Percentiles rank a stretch among this genome's conserved stretches.
Evolutionary conservation across 768 basidiomycete genomes (phyloP).

Genomic region (Lactarius sanguifluus): DNA sequence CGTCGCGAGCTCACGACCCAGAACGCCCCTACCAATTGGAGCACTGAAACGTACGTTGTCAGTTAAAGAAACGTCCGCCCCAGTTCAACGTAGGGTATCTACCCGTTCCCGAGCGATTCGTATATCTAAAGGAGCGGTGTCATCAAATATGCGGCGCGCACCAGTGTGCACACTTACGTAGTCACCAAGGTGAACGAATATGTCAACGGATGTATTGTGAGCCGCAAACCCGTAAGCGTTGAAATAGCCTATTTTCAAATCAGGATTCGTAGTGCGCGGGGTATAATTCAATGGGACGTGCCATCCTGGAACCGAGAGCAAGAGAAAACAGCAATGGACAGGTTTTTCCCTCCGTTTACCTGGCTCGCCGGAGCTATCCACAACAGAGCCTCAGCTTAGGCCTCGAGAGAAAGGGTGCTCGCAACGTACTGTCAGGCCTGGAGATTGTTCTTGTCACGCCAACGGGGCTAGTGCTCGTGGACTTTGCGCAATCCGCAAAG

Average conservation of each 20-base stretch:
- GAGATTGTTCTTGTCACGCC: constrained; percentile 55
- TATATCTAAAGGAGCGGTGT: constrained; percentile 42
- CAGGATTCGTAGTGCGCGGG: neutral
- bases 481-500: constrained; percentile 55
- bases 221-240: constrained; percentile 60
- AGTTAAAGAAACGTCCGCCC: neutral
- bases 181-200: constrained; percentile 60
- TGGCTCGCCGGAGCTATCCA: constrained; percentile 44
- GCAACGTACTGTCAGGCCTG: constrained; percentile 42
- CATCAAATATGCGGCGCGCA: neutral
- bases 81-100: constrained; percentile 1
- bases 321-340: constrained; percentile 58
- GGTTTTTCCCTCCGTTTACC: constrained; percentile 53
- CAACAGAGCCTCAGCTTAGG: neutral
- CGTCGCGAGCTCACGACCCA: constrained; percentile 56
- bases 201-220: constrained; percentile 50
- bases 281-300: constrained; percentile 27
- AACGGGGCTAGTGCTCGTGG: constrained; percentile 44
- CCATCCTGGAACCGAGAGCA: constrained; percentile 56
- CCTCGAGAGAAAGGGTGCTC: neutral
- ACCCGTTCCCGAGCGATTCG: constrained; percentile 43
- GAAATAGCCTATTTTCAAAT: constrained; percentile 47
- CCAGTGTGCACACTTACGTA: constrained; percentile 43
- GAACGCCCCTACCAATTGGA: constrained; percentile 48
- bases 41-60: constrained; percentile 35